Evolutionary conservation across 768 basidiomycete species (phyloP).

Genomic region (Tulasnella sp.): DNA sequence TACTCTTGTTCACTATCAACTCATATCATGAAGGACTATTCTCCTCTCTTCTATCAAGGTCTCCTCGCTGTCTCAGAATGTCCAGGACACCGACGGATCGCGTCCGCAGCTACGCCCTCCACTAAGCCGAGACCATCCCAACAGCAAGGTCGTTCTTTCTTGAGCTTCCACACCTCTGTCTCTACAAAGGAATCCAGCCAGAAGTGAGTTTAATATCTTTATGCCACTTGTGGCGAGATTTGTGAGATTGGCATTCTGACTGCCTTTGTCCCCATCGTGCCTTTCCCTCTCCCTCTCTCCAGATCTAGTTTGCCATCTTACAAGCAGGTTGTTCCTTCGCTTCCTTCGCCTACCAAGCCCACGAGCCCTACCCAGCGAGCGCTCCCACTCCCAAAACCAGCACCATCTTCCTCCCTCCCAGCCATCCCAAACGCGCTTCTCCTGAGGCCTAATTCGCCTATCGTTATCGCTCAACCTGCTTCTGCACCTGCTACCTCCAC

Average conservation of each 20-base stretch:
- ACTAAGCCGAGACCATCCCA: too few relatives aligned
- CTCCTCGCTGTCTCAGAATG: constrained; percentile 1
- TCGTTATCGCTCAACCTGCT: background rate
- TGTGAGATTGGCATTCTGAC: too few relatives aligned
- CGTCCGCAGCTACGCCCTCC: too few relatives aligned
- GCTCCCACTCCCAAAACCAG: constrained; percentile 12
- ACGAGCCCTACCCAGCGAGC: constrained; percentile 1
- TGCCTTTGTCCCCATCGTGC: background rate
- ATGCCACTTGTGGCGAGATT: too few relatives aligned
- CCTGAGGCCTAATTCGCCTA: background rate
- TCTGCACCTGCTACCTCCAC: background rate
- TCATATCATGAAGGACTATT: constrained; percentile 12
- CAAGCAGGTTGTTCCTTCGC: background rate
- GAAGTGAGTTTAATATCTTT: too few relatives aligned
- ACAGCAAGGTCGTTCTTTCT: constrained; percentile 2
- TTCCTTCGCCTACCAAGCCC: background rate
- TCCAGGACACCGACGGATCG: background rate
- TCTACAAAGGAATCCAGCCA: background rate
- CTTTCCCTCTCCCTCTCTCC: background rate
- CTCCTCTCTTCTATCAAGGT: constrained; percentile 18
- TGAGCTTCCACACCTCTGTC: constrained; percentile 5
- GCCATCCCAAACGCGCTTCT: constrained; percentile 5
- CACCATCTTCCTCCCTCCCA: constrained; percentile 12
- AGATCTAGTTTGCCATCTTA: background rate
- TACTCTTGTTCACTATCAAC: background rate